A percentile compares a stretch with the other conserved stretches of the same genome.
Conservation (phyloP, 2,329 filamentous ascomycete species). For the Alternaria postmessia region DNA sequence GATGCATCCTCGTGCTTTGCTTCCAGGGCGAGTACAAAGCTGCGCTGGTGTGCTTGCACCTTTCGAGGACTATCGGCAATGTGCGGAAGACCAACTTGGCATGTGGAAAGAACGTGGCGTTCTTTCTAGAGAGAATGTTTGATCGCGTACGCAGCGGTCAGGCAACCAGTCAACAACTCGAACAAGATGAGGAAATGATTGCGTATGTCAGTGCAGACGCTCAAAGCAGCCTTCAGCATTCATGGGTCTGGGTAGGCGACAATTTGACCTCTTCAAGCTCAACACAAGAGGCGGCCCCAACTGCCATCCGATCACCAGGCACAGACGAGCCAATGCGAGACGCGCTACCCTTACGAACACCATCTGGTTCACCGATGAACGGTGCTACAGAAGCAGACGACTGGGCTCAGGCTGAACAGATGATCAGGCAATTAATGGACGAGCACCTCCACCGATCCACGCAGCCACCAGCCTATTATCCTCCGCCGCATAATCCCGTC, state of each 20-base stretch:
- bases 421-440: slow-evolving; percentile 64
- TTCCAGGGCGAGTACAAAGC: slow-evolving; percentile 76
- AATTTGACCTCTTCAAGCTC: slow-evolving; percentile 42
- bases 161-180: slow-evolving; percentile 52
- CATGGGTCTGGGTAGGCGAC: slow-evolving; percentile 78
- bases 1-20: slow-evolving; percentile 81
- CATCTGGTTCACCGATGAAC: slow-evolving; percentile 63
- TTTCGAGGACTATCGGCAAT: slow-evolving; percentile 74
- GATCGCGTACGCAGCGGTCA: slow-evolving; percentile 60
- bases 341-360: slow-evolving; percentile 58
- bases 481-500: slow-evolving; percentile 47
- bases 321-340: slow-evolving; percentile 43
- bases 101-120: slow-evolving; percentile 82
- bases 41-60: slow-evolving; percentile 76
- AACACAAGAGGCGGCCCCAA: slow-evolving; percentile 15
- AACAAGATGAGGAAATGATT: slow-evolving; percentile 84
- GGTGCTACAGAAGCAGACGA: slow-evolving; percentile 77
- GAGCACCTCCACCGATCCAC: slow-evolving; percentile 51
- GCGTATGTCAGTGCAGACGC: slow-evolving; percentile 87
- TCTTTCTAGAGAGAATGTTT: slow-evolving; percentile 76
- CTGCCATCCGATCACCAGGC: slow-evolving; percentile 25
- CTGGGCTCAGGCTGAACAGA: slow-evolving; percentile 77
- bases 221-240: slow-evolving; percentile 77
- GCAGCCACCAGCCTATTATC: slow-evolving; percentile 44
- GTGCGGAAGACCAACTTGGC: slow-evolving; percentile 75